Base-by-base conservation (phyloP, 192 early-diverging fungal genomes). In the Coemansia interrupta region DNA sequence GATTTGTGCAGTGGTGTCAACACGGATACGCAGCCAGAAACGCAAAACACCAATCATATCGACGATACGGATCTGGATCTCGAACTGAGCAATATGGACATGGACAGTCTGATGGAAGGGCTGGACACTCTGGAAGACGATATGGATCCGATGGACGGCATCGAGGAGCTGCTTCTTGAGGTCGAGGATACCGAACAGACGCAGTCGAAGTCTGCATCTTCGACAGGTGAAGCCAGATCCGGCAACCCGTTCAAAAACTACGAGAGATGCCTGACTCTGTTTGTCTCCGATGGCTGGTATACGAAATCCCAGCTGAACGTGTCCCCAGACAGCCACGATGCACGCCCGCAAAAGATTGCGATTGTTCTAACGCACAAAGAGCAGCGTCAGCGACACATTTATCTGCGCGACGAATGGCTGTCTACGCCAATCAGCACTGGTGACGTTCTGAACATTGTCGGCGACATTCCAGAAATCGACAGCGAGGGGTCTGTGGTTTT, bases 351-450 rank as follows among this genome's bases (percentile, higher is more conserved):
- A 60, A 72, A 72, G 53, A 53, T 63, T 29, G 66, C 72, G 17
- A 70, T 70, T 0, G 70, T 78, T 48, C 72, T 69, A 18, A 70
- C 75, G 38, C 61, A 78, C 53, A 72, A 65, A 10, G 70, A 62
- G 18, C 58, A 42, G 26, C 58, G 62, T 5, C 70, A 74, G 30
- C 66, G 72, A 11, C 40, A 48, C 42, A 56, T 84, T 18, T 55
- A 83, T 50, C 62, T 92, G 54, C 83, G 89, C 12, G 83, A 87
- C 10, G 85, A 86, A 40, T 92, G 90, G 90, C 60, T 58, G n/a
- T 42, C 80, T 6, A 86, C 82, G 28, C 58, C 76, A 2, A 67
- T 91, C 2, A 45, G 40, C 22, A 73, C 77, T 17, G 90, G 89
- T 4, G 86, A 92, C 63, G 82, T 82, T 55, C 58, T 95, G 23